Evolutionary conservation across 495 filamentous ascomycete species (phyloP).

Genomic region (Echria macrotheca): DNA sequence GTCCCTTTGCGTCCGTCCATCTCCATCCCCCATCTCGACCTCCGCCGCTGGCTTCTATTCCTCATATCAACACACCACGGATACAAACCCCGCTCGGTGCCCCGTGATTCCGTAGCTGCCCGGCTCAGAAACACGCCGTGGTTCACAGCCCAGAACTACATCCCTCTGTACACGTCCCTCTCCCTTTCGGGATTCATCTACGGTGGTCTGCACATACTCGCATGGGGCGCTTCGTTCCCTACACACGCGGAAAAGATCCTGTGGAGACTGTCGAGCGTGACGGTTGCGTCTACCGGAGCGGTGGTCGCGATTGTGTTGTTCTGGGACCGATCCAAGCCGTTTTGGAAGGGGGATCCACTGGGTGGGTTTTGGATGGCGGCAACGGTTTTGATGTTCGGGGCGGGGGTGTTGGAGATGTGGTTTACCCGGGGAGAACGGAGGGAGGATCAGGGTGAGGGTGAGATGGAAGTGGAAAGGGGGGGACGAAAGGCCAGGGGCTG

Average conservation of each 20-base stretch:
- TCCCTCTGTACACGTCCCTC: neutral
- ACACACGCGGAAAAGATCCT: neutral
- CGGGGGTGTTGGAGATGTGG: neutral
- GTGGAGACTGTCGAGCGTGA: constrained; percentile 3
- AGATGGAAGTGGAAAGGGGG: neutral
- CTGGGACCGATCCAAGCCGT: neutral
- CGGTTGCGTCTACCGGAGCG: neutral
- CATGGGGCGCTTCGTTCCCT: constrained; percentile 4
- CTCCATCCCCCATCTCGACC: neutral
- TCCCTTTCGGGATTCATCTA: constrained; percentile 3
- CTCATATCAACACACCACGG: neutral
- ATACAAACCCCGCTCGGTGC: neutral
- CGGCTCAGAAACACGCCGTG: no score
- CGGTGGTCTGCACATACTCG: constrained; percentile 3
- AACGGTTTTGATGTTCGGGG: neutral
- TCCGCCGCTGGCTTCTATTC: neutral
- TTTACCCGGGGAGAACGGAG: neutral
- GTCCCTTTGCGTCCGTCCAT: neutral
- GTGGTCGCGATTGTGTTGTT: neutral
- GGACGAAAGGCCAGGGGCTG: neutral
- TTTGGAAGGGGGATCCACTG: neutral
- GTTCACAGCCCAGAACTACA: no score
- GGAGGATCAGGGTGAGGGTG: neutral
- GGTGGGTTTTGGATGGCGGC: neutral
- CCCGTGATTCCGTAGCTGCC: neutral